phyloP scores from a whole-genome alignment of 805 yeast species.

The Sugiyamaella qingdaonensis region DNA sequence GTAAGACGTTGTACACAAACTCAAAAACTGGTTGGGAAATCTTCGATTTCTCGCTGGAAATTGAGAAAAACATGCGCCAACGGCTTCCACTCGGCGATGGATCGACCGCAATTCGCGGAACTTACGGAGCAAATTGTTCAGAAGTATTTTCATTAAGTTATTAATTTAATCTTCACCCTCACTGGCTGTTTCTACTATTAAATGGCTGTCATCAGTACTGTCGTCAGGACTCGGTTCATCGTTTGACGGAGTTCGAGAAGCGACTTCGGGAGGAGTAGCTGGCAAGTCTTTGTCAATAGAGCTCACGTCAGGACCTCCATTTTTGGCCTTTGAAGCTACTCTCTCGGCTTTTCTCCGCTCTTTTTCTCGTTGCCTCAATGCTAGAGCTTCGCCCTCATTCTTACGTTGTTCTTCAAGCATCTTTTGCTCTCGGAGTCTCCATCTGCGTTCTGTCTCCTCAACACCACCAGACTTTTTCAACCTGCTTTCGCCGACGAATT shows the following conservation, averaged over 20 bases:
- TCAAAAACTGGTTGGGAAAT: neutral
- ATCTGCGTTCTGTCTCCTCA: slow-evolving; percentile 71
- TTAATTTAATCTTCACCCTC: neutral
- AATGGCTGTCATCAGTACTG: slow-evolving; percentile 1
- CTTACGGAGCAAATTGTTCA: no score
- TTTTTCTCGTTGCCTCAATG: slow-evolving; percentile 12
- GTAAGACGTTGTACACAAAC: neutral
- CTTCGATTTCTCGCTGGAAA: neutral
- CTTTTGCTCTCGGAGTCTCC: slow-evolving; percentile 65
- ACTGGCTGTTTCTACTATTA: neutral
- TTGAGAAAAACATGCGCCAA: neutral
- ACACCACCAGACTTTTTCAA: slow-evolving; percentile 84
- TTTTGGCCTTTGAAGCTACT: slow-evolving; percentile 11
- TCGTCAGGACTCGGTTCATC: neutral
- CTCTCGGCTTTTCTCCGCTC: slow-evolving; percentile 18
- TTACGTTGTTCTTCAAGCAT: slow-evolving; percentile 47
- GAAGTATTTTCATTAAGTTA: neutral
- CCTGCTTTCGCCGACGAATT: slow-evolving; percentile 73
- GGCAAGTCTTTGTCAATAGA: neutral
- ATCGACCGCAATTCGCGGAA: no score
- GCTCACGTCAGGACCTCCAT: no score
- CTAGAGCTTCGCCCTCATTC: slow-evolving; percentile 28
- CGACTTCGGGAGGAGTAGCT: neutral
- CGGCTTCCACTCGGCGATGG: neutral
- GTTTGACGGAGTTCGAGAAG: neutral